Evolutionary conservation across 2,329 filamentous ascomycete genomes (phyloP).

Genomic region (Graphilbum sp.): DNA sequence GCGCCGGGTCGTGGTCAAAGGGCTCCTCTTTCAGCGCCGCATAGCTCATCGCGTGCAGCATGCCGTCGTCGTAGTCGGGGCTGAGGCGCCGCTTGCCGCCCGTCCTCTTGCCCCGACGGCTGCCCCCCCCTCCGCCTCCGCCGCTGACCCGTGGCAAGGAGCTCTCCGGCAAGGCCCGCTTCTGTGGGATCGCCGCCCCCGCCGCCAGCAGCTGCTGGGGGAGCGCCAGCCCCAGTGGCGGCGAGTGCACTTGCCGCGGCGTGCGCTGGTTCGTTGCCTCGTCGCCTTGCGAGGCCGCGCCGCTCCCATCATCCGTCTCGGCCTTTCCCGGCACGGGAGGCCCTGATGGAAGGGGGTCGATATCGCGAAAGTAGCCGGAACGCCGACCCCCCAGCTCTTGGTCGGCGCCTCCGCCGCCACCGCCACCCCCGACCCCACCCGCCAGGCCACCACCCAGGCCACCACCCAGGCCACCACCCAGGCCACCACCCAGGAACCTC

Average conservation of each 20-base stretch:
- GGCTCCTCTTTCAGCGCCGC: slow-evolving; percentile 30
- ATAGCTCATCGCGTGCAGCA: slow-evolving; percentile 37
- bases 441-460: too few species aligned
- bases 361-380: slow-evolving; percentile 13
- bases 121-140: slow-evolving; percentile 2
- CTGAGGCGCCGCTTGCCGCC: slow-evolving; percentile 26
- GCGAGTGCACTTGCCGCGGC: slow-evolving; percentile 6
- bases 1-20: slow-evolving; percentile 41
- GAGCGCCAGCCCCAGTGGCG: background rate
- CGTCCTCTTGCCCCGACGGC: slow-evolving; percentile 5
- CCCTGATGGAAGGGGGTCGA: too few species aligned
- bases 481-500: too few species aligned
- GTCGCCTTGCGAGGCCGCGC: slow-evolving; percentile 13
- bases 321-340: slow-evolving; percentile 4
- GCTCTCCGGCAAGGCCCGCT: slow-evolving; percentile 10
- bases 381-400: slow-evolving; percentile 14
- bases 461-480: too few species aligned
- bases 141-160: slow-evolving; percentile 6
- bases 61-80: slow-evolving; percentile 39
- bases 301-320: slow-evolving; percentile 14
- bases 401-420: slow-evolving; percentile 1
- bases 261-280: slow-evolving; percentile 14
- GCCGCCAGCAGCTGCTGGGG: slow-evolving; percentile 4
- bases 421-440: background rate
- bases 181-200: slow-evolving; percentile 9